Base-by-base conservation (phyloP, 139 green algal genomes). In the Ettlia oleoabundans region DNA sequence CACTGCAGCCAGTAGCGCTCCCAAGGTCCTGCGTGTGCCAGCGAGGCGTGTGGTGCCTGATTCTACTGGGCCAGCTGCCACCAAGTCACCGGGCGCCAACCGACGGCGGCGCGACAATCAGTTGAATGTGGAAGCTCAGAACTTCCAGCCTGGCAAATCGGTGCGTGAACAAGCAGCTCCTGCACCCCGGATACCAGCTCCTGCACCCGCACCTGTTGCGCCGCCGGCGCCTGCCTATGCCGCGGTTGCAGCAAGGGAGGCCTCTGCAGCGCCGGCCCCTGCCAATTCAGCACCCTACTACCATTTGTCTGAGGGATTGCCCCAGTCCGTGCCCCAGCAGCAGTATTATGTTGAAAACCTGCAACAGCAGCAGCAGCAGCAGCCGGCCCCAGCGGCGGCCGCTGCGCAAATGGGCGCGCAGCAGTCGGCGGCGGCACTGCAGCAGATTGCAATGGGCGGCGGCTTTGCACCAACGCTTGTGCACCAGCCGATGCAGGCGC, bases 361-460 rank as follows among this genome's bases (percentile, higher is more conserved):
- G 35, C 66, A 47, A 68, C 79, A 84, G 79, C 47, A 69, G 53
- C 62, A 41, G 52, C 32, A 47, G 76, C 62, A 42, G 64, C 47
- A 68, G 78, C 76, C n/a, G 10, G 41, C 61, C 4, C 76, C 76
- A 0, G 78, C 51, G 13, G 65, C 77, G 51, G 51, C 66, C 2
- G 65, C 78, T 1, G 78, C 78, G 35, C 65, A 78, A 33, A 74
- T 83, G 64, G 52, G 30, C 24, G 65, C 78, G 10, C 78, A 83
- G 78, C 78, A 83, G 78, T 83, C 78, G 9, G 78, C 65, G 9
- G 52, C 66, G 21, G 78, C 78, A 18, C 78, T 83, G 65, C 78
- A 83, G 78, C 78, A 83, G 78, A 83, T 83, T 70, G 78, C 78
- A 37, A 77, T 74, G 63, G 78, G 78, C 15, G 65, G 78, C 10